Conservation (phyloP, 78 protist genomes). For the Isochrysis galbana region DNA sequence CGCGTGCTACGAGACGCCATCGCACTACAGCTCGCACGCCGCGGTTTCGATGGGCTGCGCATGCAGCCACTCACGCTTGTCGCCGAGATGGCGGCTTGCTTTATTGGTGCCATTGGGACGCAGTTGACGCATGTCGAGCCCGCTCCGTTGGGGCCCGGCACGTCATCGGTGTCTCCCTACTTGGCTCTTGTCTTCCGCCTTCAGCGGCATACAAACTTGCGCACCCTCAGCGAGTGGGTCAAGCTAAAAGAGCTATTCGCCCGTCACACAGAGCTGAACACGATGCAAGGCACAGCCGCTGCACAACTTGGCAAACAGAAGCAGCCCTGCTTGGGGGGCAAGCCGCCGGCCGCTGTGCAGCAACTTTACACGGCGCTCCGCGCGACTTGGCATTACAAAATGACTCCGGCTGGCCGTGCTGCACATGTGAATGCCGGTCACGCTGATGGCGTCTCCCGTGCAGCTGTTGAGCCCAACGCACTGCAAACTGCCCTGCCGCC, state of each 20-base stretch:
- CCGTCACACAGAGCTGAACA: not conserved
- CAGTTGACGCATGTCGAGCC: not conserved
- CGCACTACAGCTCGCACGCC: conserved; percentile 11
- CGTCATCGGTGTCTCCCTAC: not conserved
- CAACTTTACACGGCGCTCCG: not conserved
- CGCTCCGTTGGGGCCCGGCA: too few relatives aligned
- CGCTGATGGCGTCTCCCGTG: not conserved
- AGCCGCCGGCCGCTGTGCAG: not conserved
- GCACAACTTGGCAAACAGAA: not conserved
- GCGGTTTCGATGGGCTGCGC: conserved; percentile 1
- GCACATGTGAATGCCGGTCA: not conserved
- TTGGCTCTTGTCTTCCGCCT: not conserved
- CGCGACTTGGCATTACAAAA: conserved; percentile 3
- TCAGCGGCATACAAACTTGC: not conserved
- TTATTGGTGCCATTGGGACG: not conserved
- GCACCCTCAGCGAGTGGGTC: not conserved
- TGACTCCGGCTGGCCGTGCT: not conserved
- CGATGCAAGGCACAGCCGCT: not conserved
- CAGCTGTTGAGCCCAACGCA: not conserved
- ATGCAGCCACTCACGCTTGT: not conserved
- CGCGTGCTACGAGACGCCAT: conserved; percentile 7
- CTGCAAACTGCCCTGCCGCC: not conserved
- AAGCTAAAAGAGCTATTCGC: not conserved
- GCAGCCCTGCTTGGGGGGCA: not conserved
- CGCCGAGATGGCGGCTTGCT: not conserved